Conservation (phyloP, 2,329 filamentous ascomycete species). For the Diaporthe caulivora region DNA sequence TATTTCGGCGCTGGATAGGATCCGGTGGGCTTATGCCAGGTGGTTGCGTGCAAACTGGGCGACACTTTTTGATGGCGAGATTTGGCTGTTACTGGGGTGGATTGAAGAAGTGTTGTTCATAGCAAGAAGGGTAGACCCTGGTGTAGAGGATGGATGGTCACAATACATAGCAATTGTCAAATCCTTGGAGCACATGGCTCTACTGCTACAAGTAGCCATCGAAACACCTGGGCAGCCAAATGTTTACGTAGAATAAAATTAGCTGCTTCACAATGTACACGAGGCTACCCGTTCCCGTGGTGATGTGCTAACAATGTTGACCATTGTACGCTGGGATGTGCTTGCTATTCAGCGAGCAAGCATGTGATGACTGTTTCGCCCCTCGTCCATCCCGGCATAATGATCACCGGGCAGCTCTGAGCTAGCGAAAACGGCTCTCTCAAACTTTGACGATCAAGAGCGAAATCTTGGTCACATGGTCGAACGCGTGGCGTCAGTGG, state of each 20-base stretch:
- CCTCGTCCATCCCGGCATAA: background rate
- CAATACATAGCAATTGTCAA: background rate
- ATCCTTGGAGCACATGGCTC: too few species aligned
- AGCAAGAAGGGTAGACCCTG: too few species aligned
- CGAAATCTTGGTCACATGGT: background rate
- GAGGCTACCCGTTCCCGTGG: background rate
- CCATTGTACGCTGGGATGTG: background rate
- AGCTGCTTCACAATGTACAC: too few species aligned
- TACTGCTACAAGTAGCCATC: background rate
- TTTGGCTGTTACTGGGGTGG: background rate
- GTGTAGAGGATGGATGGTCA: background rate
- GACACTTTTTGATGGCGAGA: background rate
- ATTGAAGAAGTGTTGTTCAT: background rate
- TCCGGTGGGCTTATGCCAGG: slow-evolving; percentile 89
- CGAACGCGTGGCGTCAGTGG: slow-evolving; percentile 31
- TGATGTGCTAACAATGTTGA: background rate
- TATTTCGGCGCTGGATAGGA: slow-evolving; percentile 83
- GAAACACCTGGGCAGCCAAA: background rate
- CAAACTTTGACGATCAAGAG: background rate
- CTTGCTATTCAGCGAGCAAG: background rate
- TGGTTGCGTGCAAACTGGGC: slow-evolving; percentile 65
- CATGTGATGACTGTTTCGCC: background rate
- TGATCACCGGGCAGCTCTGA: background rate
- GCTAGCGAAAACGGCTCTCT: background rate
- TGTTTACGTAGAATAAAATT: background rate